Evolutionary conservation across 495 filamentous ascomycete genomes (phyloP).

Genomic region (Friedmanniomyces endolithicus): DNA sequence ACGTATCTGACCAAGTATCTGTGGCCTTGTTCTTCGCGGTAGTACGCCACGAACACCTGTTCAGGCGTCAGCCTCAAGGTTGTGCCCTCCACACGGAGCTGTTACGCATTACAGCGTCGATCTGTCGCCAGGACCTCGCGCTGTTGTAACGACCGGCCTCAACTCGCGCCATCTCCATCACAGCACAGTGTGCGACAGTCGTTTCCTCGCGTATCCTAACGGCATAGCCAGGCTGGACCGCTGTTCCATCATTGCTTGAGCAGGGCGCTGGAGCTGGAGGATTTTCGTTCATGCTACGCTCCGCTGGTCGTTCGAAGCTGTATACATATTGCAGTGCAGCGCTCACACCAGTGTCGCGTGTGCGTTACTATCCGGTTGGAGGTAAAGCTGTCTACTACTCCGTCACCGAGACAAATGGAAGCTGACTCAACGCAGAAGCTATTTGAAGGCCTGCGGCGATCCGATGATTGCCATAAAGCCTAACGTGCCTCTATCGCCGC

Average conservation of each 20-base stretch:
- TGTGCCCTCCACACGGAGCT: not conserved
- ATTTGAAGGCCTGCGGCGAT: not conserved
- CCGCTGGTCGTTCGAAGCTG: not conserved
- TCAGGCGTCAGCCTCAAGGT: not conserved
- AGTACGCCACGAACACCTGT: not conserved
- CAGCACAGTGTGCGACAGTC: not conserved
- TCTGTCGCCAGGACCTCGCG: not conserved
- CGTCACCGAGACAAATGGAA: too few species aligned
- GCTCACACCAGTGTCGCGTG: not conserved
- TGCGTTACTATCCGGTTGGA: not conserved
- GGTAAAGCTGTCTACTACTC: not conserved
- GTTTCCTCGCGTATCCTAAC: not conserved
- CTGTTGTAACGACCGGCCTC: not conserved
- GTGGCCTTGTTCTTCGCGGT: not conserved
- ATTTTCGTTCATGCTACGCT: not conserved
- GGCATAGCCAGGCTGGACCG: not conserved
- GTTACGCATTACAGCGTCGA: not conserved
- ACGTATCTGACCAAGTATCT: not conserved
- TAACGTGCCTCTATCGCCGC: slow-evolving; percentile 14
- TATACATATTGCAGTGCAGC: too few species aligned
- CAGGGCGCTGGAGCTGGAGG: not conserved
- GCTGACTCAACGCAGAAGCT: not conserved
- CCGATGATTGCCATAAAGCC: slow-evolving; percentile 13
- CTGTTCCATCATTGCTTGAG: not conserved
- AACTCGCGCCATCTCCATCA: not conserved